Evolutionary conservation across 768 basidiomycete genomes (phyloP), one percentile per base, ranked within the genome.

Genomic region (Naganishia randhawae): DNA sequence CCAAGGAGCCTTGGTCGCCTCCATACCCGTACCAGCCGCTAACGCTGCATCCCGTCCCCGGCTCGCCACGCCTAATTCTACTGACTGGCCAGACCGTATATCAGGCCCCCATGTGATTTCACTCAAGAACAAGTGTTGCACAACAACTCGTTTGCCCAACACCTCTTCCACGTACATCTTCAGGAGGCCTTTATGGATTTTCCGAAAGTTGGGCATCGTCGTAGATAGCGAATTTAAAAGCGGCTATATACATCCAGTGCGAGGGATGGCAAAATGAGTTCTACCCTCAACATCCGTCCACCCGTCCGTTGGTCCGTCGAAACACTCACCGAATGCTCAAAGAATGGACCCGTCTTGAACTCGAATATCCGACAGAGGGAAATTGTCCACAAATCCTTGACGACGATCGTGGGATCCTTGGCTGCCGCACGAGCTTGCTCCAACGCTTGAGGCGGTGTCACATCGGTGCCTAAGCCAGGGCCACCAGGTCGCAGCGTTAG

Each of bases 121-220:
- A 32, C 25, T 50, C 35, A 66, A 54, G 17, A 54, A 33, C 41
- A 67, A 29, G 42, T 96, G 93, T 78, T 98, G 94, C 3, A 97
- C 91, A 5, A 97, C 95, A n/a, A 97, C 94, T 17, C 90, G 85
- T 80, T 97, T 97, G 17, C 88, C 87, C 48, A 97, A 82, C 14
- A 97, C 93, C 80, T 99, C 95, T 8, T 87, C 92, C 86, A 91
- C 86, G 78, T 95, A 98, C 95, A 99, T 97, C 82, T 95, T 96
- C 78, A 91, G 86, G 66, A 98, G 77, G 8, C 96, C 93, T 39
- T 85, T 85, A 80, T 92, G 90, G 41, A 92, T 92, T 80, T 97
- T 99, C 52, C 81, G 82, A 92, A 92, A 99, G 71, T 85, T 87
- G n/a, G 87, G 86, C 19, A 95, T 92, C n/a, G 89, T 88, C 1